Percentiles rank a stretch among this genome's conserved stretches.
Evolutionary conservation across 495 filamentous ascomycete species (phyloP).

Genomic region (Tuber borchii): DNA sequence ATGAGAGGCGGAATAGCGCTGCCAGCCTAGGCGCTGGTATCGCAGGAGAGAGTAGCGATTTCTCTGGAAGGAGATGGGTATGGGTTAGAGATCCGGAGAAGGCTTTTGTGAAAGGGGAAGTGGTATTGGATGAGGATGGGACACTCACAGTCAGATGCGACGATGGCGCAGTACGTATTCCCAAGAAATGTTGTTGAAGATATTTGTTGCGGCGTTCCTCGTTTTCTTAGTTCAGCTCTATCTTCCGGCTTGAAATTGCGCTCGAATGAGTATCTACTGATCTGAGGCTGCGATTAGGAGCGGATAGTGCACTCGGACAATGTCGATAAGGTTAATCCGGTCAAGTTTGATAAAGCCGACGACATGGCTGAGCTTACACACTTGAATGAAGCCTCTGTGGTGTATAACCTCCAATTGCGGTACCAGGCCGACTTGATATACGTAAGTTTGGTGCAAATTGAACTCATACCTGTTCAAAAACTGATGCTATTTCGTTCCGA

Average conservation of each 20-base stretch:
- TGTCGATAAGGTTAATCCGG: constrained; percentile 97
- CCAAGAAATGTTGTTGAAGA: background rate
- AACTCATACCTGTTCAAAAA: constrained; percentile 2
- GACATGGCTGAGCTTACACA: constrained; percentile 99
- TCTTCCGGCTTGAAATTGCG: background rate
- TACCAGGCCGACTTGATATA: constrained; percentile 97
- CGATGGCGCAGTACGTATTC: constrained; percentile 70
- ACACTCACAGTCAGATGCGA: constrained; percentile 82
- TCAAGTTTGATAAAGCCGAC: constrained; percentile 97
- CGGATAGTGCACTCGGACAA: constrained; percentile 74
- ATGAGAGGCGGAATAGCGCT: constrained; percentile 50
- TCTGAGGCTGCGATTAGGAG: constrained; percentile 52
- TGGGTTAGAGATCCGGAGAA: constrained; percentile 82
- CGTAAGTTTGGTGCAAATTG: constrained; percentile 45
- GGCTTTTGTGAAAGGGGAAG: constrained; percentile 87
- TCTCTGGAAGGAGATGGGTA: constrained; percentile 97
- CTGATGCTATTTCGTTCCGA: constrained; percentile 13
- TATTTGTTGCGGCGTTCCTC: background rate
- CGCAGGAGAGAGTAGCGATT: constrained; percentile 53
- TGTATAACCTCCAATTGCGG: constrained; percentile 88
- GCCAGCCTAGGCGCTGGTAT: constrained; percentile 30
- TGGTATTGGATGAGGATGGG: constrained; percentile 69
- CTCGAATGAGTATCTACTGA: constrained; percentile 13
- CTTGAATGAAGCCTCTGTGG: constrained; percentile 93
- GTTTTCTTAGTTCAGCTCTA: background rate